These are phyloP conservation scores for Papiliotrema fonsecae DNA, from an alignment of 1,284 basidiomycete species.

Conservation along the genomic window DNA sequence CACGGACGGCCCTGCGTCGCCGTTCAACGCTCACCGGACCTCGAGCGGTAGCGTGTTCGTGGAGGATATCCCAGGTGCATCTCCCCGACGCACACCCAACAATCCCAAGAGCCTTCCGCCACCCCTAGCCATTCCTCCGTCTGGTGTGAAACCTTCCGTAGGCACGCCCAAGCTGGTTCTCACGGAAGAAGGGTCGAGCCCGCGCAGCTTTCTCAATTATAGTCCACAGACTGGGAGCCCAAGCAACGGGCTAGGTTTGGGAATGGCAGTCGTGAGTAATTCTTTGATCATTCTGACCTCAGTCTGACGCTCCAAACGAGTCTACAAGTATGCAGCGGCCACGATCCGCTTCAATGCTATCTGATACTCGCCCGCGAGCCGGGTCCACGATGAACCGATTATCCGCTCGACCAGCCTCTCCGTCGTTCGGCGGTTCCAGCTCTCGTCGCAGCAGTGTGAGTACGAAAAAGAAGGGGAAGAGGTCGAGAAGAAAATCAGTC, in stretches of 20 bases:
- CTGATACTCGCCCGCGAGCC: not conserved
- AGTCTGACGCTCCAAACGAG: not conserved
- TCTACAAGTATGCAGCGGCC: not conserved
- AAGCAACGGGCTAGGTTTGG: constrained; percentile 11
- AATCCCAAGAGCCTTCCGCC: not conserved
- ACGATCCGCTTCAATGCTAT: not conserved
- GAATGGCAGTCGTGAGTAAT: no score
- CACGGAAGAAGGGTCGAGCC: constrained; percentile 32
- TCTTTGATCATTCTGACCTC: not conserved
- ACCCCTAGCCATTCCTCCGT: not conserved
- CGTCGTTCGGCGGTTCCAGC: not conserved
- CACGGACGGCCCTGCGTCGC: not conserved
- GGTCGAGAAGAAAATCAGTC: constrained; percentile 19
- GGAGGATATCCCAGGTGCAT: constrained; percentile 1
- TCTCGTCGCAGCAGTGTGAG: not conserved
- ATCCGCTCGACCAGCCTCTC: not conserved
- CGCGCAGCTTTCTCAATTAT: constrained; percentile 22
- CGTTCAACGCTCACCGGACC: not conserved
- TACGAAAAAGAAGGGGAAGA: constrained; percentile 8
- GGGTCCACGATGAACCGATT: not conserved
- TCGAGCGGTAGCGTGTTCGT: constrained; percentile 3
- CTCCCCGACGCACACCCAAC: constrained; percentile 4
- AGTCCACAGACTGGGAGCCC: constrained; percentile 8
- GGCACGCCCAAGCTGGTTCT: constrained; percentile 34
- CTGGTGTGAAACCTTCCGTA: constrained; percentile 1